phyloP scores from a whole-genome alignment of 768 basidiomycete species.

The Agrocybe chaxingu region DNA sequence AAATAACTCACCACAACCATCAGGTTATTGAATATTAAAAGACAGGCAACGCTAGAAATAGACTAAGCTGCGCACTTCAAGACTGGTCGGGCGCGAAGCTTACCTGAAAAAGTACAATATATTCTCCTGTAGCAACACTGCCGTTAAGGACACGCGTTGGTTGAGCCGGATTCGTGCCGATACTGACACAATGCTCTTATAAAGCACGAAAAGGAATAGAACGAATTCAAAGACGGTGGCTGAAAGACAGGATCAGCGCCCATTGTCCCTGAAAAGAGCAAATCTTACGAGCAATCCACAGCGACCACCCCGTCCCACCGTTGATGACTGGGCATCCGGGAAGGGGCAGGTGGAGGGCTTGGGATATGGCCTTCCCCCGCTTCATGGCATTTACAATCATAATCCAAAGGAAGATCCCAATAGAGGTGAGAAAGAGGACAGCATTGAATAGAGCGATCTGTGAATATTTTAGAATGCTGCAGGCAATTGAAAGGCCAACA shows the following conservation, averaged over 20 bases:
- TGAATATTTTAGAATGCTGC: not conserved
- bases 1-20: slow-evolving; percentile 32
- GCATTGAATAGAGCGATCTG: slow-evolving; percentile 35
- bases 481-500: not conserved
- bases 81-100: not conserved
- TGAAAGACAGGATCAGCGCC: slow-evolving; percentile 8
- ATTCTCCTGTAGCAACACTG: slow-evolving; percentile 36
- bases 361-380: slow-evolving; percentile 30
- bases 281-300: slow-evolving; percentile 25
- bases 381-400: slow-evolving; percentile 30
- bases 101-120: slow-evolving; percentile 39
- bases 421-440: slow-evolving; percentile 32
- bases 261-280: not conserved
- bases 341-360: slow-evolving; percentile 31
- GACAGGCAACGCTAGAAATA: slow-evolving; percentile 24
- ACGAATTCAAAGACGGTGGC: slow-evolving; percentile 36
- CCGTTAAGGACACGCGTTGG: slow-evolving; percentile 22
- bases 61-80: no score
- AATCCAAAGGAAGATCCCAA: slow-evolving; percentile 35
- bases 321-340: slow-evolving; percentile 38
- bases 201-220: slow-evolving; percentile 34
- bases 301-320: slow-evolving; percentile 33
- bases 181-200: slow-evolving; percentile 25
- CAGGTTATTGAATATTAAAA: slow-evolving; percentile 40
- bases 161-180: slow-evolving; percentile 18